These are phyloP conservation scores for Dichomitus squalens DNA, from an alignment of 1,284 basidiomycete species.

Conservation along the genomic window DNA sequence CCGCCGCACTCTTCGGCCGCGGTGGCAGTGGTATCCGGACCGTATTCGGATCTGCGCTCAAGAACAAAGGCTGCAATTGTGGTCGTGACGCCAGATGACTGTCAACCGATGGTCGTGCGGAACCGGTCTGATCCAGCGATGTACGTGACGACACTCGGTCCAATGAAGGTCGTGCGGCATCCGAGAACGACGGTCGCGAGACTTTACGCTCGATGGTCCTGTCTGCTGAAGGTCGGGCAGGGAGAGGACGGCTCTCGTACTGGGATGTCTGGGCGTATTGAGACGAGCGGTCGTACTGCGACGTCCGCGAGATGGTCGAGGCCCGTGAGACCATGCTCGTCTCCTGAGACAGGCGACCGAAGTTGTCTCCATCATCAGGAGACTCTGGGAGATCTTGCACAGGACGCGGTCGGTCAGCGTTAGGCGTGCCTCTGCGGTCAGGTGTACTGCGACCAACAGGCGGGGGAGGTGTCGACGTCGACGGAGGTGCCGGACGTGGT, in stretches of 20 bases:
- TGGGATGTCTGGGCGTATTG: neutral
- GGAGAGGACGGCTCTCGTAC: constrained; percentile 14
- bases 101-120: constrained; percentile 12
- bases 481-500: neutral
- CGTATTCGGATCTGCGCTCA: constrained; percentile 20
- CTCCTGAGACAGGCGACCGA: constrained; percentile 14
- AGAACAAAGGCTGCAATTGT: constrained; percentile 20
- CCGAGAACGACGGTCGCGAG: constrained; percentile 5
- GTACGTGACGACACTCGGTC: constrained; percentile 16
- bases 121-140: constrained; percentile 13
- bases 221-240: constrained; percentile 14
- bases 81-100: constrained; percentile 14
- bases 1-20: constrained; percentile 21
- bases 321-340: constrained; percentile 1
- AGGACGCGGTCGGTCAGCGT: constrained; percentile 17
- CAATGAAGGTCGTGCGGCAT: neutral
- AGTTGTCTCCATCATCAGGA: constrained; percentile 15
- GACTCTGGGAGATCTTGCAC: constrained; percentile 24
- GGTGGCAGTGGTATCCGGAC: constrained; percentile 17
- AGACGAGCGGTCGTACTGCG: constrained; percentile 3
- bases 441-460: neutral
- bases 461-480: constrained; percentile 10
- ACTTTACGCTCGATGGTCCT: constrained; percentile 12
- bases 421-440: constrained; percentile 6
- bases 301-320: constrained; percentile 1